Base-by-base conservation (phyloP, 805 yeast species). In the Saccharomyces mikatae region DNA sequence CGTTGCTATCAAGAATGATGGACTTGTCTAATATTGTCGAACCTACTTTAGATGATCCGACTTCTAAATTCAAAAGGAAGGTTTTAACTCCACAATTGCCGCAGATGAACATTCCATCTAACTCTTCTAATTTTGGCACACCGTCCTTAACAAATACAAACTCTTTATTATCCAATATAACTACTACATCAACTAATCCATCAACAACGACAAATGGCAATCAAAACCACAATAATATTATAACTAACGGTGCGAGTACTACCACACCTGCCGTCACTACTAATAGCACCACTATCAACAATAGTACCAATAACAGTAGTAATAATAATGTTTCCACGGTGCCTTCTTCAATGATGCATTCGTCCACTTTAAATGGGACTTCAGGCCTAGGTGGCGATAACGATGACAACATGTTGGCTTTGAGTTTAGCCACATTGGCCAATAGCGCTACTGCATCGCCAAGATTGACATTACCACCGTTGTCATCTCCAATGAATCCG, bases 11-110 rank as follows among this genome's bases (percentile, higher is more conserved):
- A 8, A 53, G 65, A 48, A 62, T 62, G 65, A 62, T 62, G 65
- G 65, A 62, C 49, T 52, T 62, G 14, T 62, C 65, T 1, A 61
- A 62, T 47, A 62, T 62, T 14, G 64, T 62, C 6, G 65, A 62
- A 26, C 65, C 65, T n/a, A 62, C 65, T 28, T 53, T 62, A 44
- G 65, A 62, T 48, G 65, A 60, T 52, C 65, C 65, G 2, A 59
- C 63, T 24, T 46, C 57, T 46, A 59, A 60, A 30, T 60, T 62
- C 46, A 59, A 58, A 36, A 62, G 60, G 41, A 62, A 56, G 46
- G 49, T 58, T 9, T 26, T 50, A 41, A 50, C 54, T 29, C 57
- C 60, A 10, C 56, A 52, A 30, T 51, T 55, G 22, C 30, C 48
- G 4, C 44, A 36, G 22, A 36, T 36, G 44, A 36, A 36, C 17